Percentiles rank a stretch among this genome's conserved stretches.
Conservation (phyloP, 225 moss, liverwort and hornwort genomes). For the Physcomitrellopsis africana region DNA sequence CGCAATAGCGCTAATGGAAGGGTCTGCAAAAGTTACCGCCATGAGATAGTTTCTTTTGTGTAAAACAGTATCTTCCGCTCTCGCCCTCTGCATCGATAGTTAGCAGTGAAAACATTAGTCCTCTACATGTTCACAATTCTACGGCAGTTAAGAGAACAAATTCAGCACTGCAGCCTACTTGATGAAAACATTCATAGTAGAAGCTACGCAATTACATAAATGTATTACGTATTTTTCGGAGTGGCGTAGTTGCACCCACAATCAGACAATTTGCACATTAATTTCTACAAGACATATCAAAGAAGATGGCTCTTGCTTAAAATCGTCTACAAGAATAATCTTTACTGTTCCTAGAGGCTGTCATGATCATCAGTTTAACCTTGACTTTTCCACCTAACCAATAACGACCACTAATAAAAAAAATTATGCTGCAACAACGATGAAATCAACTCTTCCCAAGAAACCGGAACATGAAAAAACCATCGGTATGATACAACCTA, state of each 20-base stretch:
- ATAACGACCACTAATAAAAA: slow-evolving; percentile 11
- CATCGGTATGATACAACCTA: too few relatives aligned
- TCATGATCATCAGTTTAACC: not conserved
- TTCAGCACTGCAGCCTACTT: not conserved
- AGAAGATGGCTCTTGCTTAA: not conserved
- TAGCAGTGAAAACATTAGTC: slow-evolving; percentile 1
- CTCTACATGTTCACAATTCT: slow-evolving; percentile 10
- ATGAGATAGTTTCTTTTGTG: slow-evolving; percentile 35
- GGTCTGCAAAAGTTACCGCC: slow-evolving; percentile 42
- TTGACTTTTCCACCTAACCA: slow-evolving; percentile 2
- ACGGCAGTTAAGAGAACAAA: not conserved
- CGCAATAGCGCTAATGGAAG: not conserved
- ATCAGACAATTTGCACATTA: slow-evolving; percentile 5
- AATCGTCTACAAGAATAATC: not conserved
- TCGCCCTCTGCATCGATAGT: slow-evolving; percentile 30
- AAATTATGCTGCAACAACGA: not conserved
- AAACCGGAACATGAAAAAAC: too few relatives aligned
- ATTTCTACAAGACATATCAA: not conserved
- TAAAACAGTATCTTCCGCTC: slow-evolving; percentile 3
- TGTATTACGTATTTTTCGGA: not conserved
- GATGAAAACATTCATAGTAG: not conserved
- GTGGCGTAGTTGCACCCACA: slow-evolving; percentile 3
- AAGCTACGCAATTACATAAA: not conserved
- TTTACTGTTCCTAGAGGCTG: not conserved
- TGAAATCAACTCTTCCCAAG: too few relatives aligned